Evolutionary conservation across 768 basidiomycete genomes (phyloP).

Genomic region (Trametes punicea): DNA sequence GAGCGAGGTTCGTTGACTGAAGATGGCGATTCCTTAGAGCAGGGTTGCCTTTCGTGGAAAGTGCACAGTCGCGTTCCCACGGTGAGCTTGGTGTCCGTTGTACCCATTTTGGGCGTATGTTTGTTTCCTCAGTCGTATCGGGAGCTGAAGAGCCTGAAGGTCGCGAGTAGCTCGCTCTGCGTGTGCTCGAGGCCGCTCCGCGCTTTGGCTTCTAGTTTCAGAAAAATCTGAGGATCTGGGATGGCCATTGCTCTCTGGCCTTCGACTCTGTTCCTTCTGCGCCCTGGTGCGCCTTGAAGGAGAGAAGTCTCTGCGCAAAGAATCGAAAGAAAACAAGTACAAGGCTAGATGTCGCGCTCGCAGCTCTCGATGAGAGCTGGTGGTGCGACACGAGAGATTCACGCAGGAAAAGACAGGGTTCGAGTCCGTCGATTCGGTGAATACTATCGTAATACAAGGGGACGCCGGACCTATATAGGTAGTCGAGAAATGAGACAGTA

Average conservation of each 20-base stretch:
- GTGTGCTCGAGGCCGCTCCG: not conserved
- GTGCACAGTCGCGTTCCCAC: not conserved
- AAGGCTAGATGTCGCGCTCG: too few relatives aligned
- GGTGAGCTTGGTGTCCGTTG: not conserved
- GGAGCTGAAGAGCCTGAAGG: not conserved
- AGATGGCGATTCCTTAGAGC: too few relatives aligned
- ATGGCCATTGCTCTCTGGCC: not conserved
- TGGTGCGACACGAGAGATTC: too few relatives aligned
- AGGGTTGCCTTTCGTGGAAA: slow-evolving; percentile 1
- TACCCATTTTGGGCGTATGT: slow-evolving; percentile 4
- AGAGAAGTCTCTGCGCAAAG: too few relatives aligned
- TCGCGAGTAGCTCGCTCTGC: slow-evolving; percentile 2
- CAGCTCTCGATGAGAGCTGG: too few relatives aligned
- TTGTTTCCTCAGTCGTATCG: not conserved
- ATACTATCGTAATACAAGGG: too few relatives aligned
- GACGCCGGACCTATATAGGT: too few relatives aligned
- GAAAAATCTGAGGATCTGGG: not conserved
- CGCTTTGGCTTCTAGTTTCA: not conserved
- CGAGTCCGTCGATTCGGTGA: too few relatives aligned
- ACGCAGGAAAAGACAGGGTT: too few relatives aligned
- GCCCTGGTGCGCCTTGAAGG: not conserved
- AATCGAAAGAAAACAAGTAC: too few relatives aligned
- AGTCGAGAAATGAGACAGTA: too few relatives aligned
- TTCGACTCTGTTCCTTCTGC: not conserved
- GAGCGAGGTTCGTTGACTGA: too few relatives aligned